These are phyloP conservation scores for Spiraea crenata DNA, from an alignment of 331 rosid species.

Conservation along the genomic window DNA sequence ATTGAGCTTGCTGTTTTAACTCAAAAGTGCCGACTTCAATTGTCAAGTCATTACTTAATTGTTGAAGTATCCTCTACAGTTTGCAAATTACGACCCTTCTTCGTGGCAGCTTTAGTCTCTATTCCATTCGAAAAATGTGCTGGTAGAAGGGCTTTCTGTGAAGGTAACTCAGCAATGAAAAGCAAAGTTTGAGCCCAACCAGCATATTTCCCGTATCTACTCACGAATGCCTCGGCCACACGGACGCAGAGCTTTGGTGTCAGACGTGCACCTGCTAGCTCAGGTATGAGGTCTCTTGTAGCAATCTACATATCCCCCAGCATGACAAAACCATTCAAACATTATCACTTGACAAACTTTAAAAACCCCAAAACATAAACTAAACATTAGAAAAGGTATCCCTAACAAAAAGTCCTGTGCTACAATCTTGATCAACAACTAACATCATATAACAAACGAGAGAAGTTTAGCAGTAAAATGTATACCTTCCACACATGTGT, in stretches of 20 bases:
- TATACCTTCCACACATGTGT: constrained; percentile 95
- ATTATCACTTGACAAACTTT: constrained; percentile 18
- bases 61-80: constrained; percentile 5
- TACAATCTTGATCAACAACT: constrained; percentile 7
- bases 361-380: background rate
- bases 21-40: background rate
- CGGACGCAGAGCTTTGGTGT: constrained; percentile 70
- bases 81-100: constrained; percentile 25
- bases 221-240: constrained; percentile 88
- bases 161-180: constrained; percentile 88
- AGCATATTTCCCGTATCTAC: constrained; percentile 83
- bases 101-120: constrained; percentile 38
- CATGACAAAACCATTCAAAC: background rate
- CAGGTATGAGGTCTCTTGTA: constrained; percentile 76
- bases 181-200: constrained; percentile 98
- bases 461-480: constrained; percentile 5
- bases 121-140: constrained; percentile 42
- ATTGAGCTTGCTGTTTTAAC: background rate
- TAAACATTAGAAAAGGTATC: background rate
- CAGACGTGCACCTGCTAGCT: constrained; percentile 86
- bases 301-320: too few relatives aligned
- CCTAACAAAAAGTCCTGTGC: background rate
- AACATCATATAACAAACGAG: background rate
- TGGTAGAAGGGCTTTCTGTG: constrained; percentile 68
- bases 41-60: background rate